Evolutionary conservation across 1,139 yeast genomes (phyloP), one percentile per base, ranked within the genome.

Genomic region (Candida tunisiensis): DNA sequence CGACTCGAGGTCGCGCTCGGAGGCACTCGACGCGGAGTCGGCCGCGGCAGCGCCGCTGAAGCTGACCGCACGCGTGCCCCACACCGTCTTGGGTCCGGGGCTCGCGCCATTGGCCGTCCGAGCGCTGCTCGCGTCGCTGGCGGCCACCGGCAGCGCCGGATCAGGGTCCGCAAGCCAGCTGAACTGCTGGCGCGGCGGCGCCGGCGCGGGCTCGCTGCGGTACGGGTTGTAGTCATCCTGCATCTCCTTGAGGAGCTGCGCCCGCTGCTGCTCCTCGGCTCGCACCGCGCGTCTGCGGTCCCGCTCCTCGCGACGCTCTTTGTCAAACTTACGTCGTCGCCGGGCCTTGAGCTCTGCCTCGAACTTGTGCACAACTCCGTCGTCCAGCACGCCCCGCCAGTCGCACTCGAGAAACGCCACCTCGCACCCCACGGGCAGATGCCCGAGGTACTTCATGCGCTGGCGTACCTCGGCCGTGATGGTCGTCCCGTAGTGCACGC

Each of bases 371-470:
- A 75, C 68, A 0, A 74, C 64, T 14, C 67, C 73, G 6, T 51
- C 50, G 3, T 65, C 56, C 1, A 74, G 51, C 18, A 61, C 39
- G 9, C 46, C 53, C 37, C 68, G 51, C 96, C 98, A 88, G 43
- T 80, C 73, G 32, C 94, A 67, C 42, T 88, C 96, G 31, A 91
- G 44, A 37, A 82, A 74, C 9, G 88, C 93, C 25, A 88, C 52
- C 24, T 78, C 77, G 0, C 93, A 73, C 1, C 95, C 95, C 18
- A 69, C 47, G 0, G 99, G 96, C 20, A 83, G 51, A 49, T 85
- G 92, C 1, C 78, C 63, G 31, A 88, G 53, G 45, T 78, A 83
- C 45, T 82, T 85, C 47, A 65, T 65, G 38, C 71, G 69, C 31
- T 69, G 65, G 6, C 73, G 51, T 9, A 78, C 47, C 33, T 52